A percentile compares a stretch with the other conserved stretches of the same genome.
Conservation (phyloP, 163 green algal species). For the Coccomyxa subellipsoidea region DNA sequence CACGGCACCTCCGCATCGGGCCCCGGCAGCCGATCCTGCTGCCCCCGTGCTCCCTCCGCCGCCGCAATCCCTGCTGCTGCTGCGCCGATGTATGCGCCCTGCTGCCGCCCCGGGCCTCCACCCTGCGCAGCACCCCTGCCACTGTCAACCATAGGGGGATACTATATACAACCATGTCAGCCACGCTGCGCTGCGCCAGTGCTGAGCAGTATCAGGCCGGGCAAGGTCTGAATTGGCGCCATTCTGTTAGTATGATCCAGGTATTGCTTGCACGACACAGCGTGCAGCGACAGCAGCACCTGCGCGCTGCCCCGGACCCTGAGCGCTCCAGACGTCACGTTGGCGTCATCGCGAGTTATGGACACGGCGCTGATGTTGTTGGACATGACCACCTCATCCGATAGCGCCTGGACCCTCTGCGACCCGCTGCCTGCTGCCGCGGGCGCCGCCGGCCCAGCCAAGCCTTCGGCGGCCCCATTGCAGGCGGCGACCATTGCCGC, state of each 20-base stretch:
- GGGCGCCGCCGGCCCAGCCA: not conserved
- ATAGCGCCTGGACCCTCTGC: not conserved
- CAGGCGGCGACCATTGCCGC: not conserved
- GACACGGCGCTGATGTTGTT: not conserved
- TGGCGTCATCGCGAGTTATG: not conserved
- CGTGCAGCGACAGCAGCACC: not conserved
- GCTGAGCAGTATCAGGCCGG: too few relatives aligned
- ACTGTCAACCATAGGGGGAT: too few relatives aligned
- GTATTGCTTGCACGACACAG: too few relatives aligned
- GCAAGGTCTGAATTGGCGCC: too few relatives aligned
- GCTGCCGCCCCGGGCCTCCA: not conserved
- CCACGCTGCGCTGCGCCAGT: not conserved
- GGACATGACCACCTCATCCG: slow-evolving; percentile 3
- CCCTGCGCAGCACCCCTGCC: not conserved
- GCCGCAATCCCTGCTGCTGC: not conserved
- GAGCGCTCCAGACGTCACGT: not conserved
- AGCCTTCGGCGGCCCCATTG: not conserved
- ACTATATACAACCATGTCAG: not conserved
- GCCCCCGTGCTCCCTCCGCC: not conserved
- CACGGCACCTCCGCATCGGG: not conserved
- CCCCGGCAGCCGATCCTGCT: not conserved
- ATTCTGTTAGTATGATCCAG: too few relatives aligned
- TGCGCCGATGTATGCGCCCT: not conserved
- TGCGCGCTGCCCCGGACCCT: not conserved
- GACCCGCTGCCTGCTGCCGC: not conserved